Conservation (phyloP, 768 basidiomycete genomes). For the Lactifluus subvellereus region DNA sequence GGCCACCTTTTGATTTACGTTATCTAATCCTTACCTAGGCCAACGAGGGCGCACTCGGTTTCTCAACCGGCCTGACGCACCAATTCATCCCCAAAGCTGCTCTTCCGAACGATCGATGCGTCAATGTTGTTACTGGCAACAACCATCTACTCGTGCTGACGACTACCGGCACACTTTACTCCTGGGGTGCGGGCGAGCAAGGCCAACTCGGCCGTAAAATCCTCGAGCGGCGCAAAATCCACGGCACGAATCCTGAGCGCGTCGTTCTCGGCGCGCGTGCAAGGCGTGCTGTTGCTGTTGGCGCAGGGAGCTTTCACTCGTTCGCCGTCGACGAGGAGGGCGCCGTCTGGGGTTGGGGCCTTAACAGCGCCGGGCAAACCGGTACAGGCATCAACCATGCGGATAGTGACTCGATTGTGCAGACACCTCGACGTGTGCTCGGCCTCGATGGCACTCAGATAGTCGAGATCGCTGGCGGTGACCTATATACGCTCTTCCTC, state of each 20-base stretch:
- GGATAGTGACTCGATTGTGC: conserved; percentile 48
- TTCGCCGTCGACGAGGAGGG: conserved; percentile 86
- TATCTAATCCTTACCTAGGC: conserved; percentile 38
- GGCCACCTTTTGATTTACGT: conserved; percentile 3
- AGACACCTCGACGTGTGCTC: conserved; percentile 57
- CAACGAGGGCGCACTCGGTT: conserved; percentile 80
- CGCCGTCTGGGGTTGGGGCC: conserved; percentile 92
- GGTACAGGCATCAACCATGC: conserved; percentile 50
- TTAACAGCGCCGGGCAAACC: conserved; percentile 84
- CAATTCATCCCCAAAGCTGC: conserved; percentile 63
- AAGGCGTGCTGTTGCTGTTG: conserved; percentile 62
- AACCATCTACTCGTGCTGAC: conserved; percentile 91
- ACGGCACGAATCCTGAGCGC: conserved; percentile 85
- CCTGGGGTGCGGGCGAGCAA: conserved; percentile 89
- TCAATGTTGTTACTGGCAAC: conserved; percentile 70
- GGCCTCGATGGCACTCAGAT: conserved; percentile 54
- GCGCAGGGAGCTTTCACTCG: conserved; percentile 80
- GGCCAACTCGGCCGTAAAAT: conserved; percentile 89
- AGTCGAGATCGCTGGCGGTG: conserved; percentile 73
- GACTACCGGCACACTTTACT: conserved; percentile 78
- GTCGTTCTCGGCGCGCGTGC: conserved; percentile 66
- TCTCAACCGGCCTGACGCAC: conserved; percentile 57
- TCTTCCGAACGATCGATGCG: conserved; percentile 61
- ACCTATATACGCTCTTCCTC: conserved; percentile 88
- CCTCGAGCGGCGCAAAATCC: conserved; percentile 79